Evolutionary conservation across 805 yeast species (phyloP).

Genomic region (Saccharomycopsis amapae): DNA sequence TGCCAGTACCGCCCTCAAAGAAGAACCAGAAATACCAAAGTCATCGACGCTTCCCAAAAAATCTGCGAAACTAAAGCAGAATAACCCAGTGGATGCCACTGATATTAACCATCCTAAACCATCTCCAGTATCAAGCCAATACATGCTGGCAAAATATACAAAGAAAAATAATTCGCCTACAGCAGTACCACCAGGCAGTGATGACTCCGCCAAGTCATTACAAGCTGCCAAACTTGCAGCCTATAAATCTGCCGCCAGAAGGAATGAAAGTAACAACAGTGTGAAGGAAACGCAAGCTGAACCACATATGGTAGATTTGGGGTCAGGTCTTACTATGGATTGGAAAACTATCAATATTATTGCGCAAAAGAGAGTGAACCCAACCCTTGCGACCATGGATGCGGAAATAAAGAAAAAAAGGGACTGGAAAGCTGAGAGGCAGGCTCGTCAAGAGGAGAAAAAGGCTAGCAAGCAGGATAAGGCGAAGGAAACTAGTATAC

Average conservation of each 20-base stretch:
- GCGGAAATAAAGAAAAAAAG: not conserved
- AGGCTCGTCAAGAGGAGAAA: no score
- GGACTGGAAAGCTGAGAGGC: not conserved
- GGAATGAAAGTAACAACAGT: not conserved
- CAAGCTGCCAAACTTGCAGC: not conserved
- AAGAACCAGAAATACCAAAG: not conserved
- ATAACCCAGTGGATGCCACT: no score
- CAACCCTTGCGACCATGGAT: slow-evolving; percentile 4
- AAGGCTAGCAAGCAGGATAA: no score
- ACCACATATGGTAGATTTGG: slow-evolving; percentile 7
- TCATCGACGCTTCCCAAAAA: not conserved
- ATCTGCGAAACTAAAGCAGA: no score
- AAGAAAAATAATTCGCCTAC: not conserved
- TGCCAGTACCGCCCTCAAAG: slow-evolving; percentile 4
- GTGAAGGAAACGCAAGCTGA: not conserved
- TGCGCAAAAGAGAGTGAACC: slow-evolving; percentile 11
- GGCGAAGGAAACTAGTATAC: no score
- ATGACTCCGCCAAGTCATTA: not conserved
- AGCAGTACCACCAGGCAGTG: not conserved
- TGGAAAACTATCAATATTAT: slow-evolving; percentile 7
- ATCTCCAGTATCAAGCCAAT: no score
- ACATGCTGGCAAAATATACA: no score
- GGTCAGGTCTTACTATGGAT: slow-evolving; percentile 8
- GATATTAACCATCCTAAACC: no score
- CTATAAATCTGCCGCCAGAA: not conserved